Conservation (phyloP, 108 stramenopile genomes). For the Fistulifera solaris region DNA sequence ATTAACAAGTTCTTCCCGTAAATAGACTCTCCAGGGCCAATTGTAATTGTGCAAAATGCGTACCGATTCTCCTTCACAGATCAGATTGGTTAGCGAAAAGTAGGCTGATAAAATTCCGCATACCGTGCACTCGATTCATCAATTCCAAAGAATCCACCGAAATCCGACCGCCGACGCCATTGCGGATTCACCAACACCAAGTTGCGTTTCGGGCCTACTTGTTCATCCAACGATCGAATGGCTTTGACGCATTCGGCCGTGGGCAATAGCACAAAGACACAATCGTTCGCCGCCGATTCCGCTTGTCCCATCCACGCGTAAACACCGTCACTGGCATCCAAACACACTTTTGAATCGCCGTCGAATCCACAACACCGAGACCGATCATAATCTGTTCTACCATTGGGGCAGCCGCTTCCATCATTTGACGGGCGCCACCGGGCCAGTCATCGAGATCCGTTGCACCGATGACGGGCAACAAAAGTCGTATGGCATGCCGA, state of each 20-base stretch:
- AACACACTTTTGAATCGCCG: constrained; percentile 1
- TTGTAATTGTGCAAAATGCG: constrained; percentile 15
- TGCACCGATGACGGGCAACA: constrained; percentile 21
- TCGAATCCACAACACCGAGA: not conserved
- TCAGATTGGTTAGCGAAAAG: constrained; percentile 19
- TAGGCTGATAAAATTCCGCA: constrained; percentile 9
- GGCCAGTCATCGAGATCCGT: constrained; percentile 28
- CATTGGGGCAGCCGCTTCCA: constrained; percentile 19
- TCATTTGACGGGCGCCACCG: constrained; percentile 26
- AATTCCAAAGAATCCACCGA: constrained; percentile 10
- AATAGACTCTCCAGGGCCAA: constrained; percentile 9
- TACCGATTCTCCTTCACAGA: constrained; percentile 20
- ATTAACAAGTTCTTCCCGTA: constrained; percentile 3
- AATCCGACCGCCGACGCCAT: constrained; percentile 20
- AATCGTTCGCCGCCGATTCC: constrained; percentile 13
- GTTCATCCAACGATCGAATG: constrained; percentile 9
- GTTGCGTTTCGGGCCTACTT: constrained; percentile 14
- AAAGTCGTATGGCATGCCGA: constrained; percentile 16
- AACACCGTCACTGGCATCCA: constrained; percentile 22
- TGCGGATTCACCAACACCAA: constrained; percentile 20
- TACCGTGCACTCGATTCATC: not conserved
- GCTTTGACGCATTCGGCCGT: constrained; percentile 11
- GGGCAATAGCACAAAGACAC: constrained; percentile 15
- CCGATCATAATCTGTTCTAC: constrained; percentile 6
- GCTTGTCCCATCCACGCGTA: constrained; percentile 16